Evolutionary conservation across 2,329 filamentous ascomycete species (phyloP).

Genomic region (Diaporthe longicolla): DNA sequence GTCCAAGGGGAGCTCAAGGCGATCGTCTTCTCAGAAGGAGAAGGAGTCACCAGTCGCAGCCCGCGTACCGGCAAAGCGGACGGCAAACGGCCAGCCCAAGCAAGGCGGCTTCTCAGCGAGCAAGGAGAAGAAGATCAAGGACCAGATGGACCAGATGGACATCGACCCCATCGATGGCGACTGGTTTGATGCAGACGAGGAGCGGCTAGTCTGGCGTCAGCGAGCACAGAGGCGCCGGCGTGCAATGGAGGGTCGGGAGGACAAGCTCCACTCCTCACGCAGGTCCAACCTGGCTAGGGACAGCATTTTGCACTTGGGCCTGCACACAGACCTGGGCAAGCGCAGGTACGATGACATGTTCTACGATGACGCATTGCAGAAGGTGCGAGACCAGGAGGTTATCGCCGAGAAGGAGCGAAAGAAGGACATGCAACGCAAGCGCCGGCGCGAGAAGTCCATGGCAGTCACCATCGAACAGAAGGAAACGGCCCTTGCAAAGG

Average conservation of each 20-base stretch:
- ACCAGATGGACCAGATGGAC: conserved; percentile 67
- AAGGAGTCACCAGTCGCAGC: conserved; percentile 59
- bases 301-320: conserved; percentile 73
- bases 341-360: conserved; percentile 82
- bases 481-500: conserved; percentile 83
- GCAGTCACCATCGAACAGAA: conserved; percentile 93
- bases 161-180: conserved; percentile 59
- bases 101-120: conserved; percentile 63
- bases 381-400: conserved; percentile 91
- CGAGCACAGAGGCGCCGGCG: conserved; percentile 76
- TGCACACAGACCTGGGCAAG: conserved; percentile 79
- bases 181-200: conserved; percentile 59
- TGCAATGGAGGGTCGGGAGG: conserved; percentile 75
- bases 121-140: conserved; percentile 79
- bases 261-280: conserved; percentile 73
- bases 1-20: conserved; percentile 63
- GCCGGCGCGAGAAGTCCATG: conserved; percentile 95
- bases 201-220: conserved; percentile 66
- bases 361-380: conserved; percentile 84
- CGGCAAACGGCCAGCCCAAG: conserved; percentile 71
- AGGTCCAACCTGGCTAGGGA: conserved; percentile 71
- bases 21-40: conserved; percentile 61
- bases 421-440: conserved; percentile 99
- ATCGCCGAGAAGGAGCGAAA: conserved; percentile 98
- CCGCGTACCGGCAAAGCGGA: conserved; percentile 68